phyloP scores from a whole-genome alignment of 208 protist species.

The Acanthamoeba rhysodes region DNA sequence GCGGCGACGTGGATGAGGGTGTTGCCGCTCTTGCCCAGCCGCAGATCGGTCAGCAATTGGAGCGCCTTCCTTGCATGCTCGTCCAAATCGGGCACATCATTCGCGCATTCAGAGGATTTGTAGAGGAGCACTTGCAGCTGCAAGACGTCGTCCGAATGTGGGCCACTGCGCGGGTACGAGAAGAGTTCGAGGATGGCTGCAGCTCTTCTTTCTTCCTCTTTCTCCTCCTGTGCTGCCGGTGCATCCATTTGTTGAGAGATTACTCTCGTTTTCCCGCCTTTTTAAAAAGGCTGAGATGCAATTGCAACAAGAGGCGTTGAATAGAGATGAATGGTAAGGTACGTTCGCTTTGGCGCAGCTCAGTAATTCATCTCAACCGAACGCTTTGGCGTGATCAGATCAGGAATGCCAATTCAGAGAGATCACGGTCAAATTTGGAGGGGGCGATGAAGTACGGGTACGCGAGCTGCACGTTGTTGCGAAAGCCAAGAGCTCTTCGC shows the following conservation, averaged over 20 bases:
- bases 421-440: not conserved
- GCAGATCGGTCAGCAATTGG: not conserved
- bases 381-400: not conserved
- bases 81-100: not conserved
- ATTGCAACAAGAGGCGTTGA: not conserved
- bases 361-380: not conserved
- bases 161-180: not conserved
- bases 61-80: not conserved
- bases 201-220: not conserved
- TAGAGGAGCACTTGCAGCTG: not conserved
- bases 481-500: not conserved
- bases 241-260: not conserved
- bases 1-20: not conserved
- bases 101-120: not conserved
- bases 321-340: not conserved
- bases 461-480: not conserved
- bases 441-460: not conserved
- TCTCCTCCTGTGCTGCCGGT: not conserved
- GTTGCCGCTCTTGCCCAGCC: constrained; percentile 33
- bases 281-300: not conserved
- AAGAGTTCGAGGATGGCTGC: not conserved
- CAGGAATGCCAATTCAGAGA: not conserved
- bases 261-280: not conserved
- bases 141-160: not conserved
- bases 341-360: not conserved